A percentile compares a stretch with the other conserved stretches of the same genome.
Evolutionary conservation across 805 yeast genomes (phyloP).

Genomic region (Isabelozyma gotoi): DNA sequence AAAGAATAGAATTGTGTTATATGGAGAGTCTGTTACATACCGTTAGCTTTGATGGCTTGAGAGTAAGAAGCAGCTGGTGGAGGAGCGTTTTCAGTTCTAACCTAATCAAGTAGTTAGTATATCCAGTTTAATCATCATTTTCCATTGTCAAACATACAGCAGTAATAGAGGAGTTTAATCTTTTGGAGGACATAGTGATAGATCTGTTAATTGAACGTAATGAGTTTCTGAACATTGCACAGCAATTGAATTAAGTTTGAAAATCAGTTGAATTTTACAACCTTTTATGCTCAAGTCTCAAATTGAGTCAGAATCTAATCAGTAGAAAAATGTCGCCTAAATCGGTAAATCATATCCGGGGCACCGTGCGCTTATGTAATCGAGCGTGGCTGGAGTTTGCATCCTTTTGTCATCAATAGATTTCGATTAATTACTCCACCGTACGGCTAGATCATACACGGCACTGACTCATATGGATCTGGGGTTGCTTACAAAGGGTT

Average conservation of each 20-base stretch:
- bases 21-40: no score
- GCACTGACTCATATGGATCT: no score
- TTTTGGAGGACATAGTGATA: constrained; percentile 21
- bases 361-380: no score
- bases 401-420: no score
- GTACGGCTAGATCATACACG: no score
- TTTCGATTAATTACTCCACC: no score
- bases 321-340: no score
- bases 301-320: no score
- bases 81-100: constrained; percentile 78
- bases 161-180: constrained; percentile 26
- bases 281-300: background rate
- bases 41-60: constrained; percentile 89
- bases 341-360: no score
- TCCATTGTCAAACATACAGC: constrained; percentile 25
- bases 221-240: constrained; percentile 16
- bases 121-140: background rate
- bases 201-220: constrained; percentile 17
- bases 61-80: constrained; percentile 97
- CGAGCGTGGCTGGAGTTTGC: no score
- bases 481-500: no score
- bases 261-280: background rate
- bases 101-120: constrained; percentile 32
- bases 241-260: background rate
- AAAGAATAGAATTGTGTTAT: background rate